Evolutionary conservation across 768 basidiomycete species (phyloP).

Genomic region (Rhodotorula graminis): DNA sequence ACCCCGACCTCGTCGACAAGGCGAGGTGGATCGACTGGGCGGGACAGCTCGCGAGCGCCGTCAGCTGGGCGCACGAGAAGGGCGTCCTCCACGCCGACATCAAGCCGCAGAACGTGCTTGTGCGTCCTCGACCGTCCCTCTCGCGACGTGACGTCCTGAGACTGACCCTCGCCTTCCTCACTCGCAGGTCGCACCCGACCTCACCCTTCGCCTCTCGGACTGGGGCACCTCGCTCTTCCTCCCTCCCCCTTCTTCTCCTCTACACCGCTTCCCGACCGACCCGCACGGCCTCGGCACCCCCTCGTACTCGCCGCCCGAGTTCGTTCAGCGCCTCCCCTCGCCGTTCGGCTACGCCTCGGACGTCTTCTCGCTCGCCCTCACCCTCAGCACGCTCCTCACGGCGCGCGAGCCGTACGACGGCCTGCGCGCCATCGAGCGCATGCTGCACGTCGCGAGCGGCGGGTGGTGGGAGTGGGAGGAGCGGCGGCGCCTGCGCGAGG

Average conservation of each 20-base stretch:
- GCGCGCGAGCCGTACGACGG: conserved; percentile 50
- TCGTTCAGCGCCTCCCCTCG: conserved; percentile 45
- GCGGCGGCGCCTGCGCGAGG: conserved; percentile 41
- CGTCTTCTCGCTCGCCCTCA: conserved; percentile 51
- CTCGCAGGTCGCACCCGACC: conserved; percentile 41
- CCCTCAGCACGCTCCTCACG: conserved; percentile 48
- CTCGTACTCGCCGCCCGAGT: conserved; percentile 50
- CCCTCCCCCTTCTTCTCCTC: conserved; percentile 44
- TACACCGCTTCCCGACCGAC: conserved; percentile 44
- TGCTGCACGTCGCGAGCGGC: conserved; percentile 47
- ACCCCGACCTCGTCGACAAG: conserved; percentile 35
- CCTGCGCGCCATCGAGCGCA: conserved; percentile 46
- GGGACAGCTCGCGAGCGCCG: conserved; percentile 43
- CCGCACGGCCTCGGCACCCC: conserved; percentile 50
- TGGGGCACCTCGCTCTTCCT: conserved; percentile 50
- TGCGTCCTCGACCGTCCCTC: too few relatives aligned
- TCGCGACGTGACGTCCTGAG: too few relatives aligned
- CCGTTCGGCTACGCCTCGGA: conserved; percentile 50
- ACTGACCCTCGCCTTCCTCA: too few relatives aligned
- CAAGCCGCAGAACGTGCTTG: conserved; percentile 50
- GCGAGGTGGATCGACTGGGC: conserved; percentile 45
- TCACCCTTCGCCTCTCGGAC: conserved; percentile 49
- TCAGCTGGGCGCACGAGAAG: conserved; percentile 47
- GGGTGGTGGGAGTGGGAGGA: conserved; percentile 50
- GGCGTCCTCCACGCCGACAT: conserved; percentile 51